Evolutionary conservation across 2,329 filamentous ascomycete genomes (phyloP).

Genomic region (Apiospora saccharicola): DNA sequence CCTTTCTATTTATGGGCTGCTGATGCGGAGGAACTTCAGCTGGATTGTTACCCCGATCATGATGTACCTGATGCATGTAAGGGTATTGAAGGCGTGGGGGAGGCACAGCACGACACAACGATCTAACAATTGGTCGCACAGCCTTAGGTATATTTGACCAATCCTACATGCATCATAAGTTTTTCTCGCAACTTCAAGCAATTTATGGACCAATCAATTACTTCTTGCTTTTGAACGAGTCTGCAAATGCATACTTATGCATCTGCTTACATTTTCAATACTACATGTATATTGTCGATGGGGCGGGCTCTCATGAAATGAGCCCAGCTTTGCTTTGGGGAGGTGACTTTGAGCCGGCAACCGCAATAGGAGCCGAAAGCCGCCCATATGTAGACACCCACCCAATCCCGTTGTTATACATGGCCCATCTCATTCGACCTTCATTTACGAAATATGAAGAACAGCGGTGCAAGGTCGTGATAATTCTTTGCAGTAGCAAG

Average conservation of each 20-base stretch:
- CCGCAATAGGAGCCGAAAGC: not conserved
- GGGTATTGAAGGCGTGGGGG: not conserved
- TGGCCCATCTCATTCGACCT: not conserved
- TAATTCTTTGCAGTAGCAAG: not conserved
- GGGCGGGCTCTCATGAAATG: not conserved
- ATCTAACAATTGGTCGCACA: not conserved
- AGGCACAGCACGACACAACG: not conserved
- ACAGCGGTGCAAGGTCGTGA: not conserved
- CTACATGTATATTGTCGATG: not conserved
- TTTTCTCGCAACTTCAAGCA: not conserved
- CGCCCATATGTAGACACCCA: not conserved
- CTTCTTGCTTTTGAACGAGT: not conserved
- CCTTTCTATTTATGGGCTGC: not conserved
- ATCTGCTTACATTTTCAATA: not conserved
- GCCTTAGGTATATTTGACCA: not conserved
- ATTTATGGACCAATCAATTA: not conserved
- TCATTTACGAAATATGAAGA: not conserved
- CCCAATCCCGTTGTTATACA: not conserved
- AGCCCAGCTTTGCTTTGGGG: not conserved
- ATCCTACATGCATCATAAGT: not conserved
- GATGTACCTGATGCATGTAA: too few relatives aligned
- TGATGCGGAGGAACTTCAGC: not conserved
- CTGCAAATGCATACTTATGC: not conserved
- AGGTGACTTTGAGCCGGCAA: not conserved
- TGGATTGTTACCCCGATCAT: not conserved